Percentiles rank a stretch among this genome's conserved stretches.
Evolutionary conservation across 1,284 basidiomycete species (phyloP).

Genomic region (Cutaneotrichosporon sp.): DNA sequence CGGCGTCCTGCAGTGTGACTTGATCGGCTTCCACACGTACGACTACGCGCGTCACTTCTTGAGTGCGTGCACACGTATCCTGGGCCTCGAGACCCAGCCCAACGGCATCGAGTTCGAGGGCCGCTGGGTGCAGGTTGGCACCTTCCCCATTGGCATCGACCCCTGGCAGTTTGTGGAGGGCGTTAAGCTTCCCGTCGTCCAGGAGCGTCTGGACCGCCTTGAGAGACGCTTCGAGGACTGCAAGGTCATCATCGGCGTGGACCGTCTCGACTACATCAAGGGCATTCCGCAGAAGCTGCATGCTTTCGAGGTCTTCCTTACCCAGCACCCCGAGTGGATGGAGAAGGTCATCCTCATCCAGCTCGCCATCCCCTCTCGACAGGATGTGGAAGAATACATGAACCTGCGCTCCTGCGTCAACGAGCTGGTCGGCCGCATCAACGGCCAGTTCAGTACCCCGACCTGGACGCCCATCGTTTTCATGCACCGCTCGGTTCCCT

Average conservation of each 20-base stretch:
- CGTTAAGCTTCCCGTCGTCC: constrained; percentile 73
- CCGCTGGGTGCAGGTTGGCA: constrained; percentile 92
- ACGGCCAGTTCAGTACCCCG: constrained; percentile 96
- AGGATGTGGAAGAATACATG: constrained; percentile 99
- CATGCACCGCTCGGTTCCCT: constrained; percentile 91
- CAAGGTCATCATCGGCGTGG: constrained; percentile 98
- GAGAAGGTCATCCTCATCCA: constrained; percentile 98
- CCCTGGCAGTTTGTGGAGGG: constrained; percentile 89
- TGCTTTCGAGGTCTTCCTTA: constrained; percentile 92
- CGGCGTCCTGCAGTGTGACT: constrained; percentile 91
- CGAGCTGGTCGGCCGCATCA: constrained; percentile 96
- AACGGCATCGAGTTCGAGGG: constrained; percentile 97
- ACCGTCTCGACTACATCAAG: constrained; percentile 99
- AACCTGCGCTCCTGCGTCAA: constrained; percentile 95
- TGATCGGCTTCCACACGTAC: constrained; percentile 99
- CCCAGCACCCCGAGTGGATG: constrained; percentile 98
- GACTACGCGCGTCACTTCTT: constrained; percentile 99
- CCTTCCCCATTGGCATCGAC: constrained; percentile 98
- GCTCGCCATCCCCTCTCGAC: constrained; percentile 93
- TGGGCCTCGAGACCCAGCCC: constrained; percentile 94
- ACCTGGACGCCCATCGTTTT: constrained; percentile 99
- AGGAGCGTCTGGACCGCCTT: constrained; percentile 74
- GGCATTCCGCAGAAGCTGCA: constrained; percentile 98
- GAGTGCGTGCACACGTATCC: constrained; percentile 94
- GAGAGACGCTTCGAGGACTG: constrained; percentile 90